phyloP scores from a whole-genome alignment of 352 stramenopile genomes.

The Paralagenidium karlingii region DNA sequence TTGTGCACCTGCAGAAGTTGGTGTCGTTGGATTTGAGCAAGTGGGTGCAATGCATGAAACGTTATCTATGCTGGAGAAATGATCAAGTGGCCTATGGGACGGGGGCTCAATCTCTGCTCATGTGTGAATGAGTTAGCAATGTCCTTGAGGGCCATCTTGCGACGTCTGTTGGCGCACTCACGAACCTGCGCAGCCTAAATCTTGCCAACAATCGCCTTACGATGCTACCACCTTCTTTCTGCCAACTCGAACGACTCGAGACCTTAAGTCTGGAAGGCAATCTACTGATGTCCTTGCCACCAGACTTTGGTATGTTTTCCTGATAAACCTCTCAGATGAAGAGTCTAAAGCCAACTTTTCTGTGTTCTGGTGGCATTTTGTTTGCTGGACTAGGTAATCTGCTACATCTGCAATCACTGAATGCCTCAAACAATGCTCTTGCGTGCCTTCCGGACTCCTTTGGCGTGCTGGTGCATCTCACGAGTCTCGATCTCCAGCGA shows the following conservation, averaged over 20 bases:
- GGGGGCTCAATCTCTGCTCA: no score
- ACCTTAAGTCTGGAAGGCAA: conserved; percentile 48
- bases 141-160: conserved; percentile 38
- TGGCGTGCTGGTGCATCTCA: conserved; percentile 21
- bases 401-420: conserved; percentile 41
- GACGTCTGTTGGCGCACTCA: conserved; percentile 25
- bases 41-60: no score
- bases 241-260: conserved; percentile 38
- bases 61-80: no score
- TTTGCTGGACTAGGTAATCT: no score
- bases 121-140: conserved; percentile 26
- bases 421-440: conserved; percentile 68
- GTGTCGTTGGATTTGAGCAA: no score
- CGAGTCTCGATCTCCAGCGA: conserved; percentile 59
- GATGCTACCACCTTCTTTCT: conserved; percentile 30
- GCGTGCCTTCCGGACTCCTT: conserved; percentile 14
- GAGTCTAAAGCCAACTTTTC: conserved; percentile 32
- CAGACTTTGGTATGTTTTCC: no score
- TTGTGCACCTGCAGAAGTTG: conserved; percentile 47
- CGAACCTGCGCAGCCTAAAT: conserved; percentile 44
- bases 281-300: conserved; percentile 32
- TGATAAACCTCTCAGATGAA: no score
- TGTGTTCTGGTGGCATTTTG: no score
- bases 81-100: no score
- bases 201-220: conserved; percentile 55